A percentile compares a stretch with the other conserved stretches of the same genome.
These are phyloP conservation scores for Novymonas esmeraldas DNA, from an alignment of 208 protist genomes.

Conservation along the genomic window DNA sequence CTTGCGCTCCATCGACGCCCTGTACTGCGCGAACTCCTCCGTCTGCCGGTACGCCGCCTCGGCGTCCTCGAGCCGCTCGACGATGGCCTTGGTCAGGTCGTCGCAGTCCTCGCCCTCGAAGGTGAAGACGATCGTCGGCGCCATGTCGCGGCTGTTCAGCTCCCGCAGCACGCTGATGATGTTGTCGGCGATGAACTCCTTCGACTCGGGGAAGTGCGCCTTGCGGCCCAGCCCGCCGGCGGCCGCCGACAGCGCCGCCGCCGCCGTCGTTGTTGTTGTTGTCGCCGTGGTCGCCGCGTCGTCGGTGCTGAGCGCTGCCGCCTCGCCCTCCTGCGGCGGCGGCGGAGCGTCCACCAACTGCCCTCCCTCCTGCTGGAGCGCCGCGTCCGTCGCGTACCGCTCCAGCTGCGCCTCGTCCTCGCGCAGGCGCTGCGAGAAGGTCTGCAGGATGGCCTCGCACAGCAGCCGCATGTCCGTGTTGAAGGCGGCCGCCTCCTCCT, in stretches of 20 bases:
- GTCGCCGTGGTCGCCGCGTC: neutral
- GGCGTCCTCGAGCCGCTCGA: slow-evolving; percentile 76
- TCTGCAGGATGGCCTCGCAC: slow-evolving; percentile 57
- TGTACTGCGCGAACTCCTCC: slow-evolving; percentile 88
- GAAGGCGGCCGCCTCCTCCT: slow-evolving; percentile 50
- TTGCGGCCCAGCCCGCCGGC: neutral
- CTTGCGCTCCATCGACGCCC: slow-evolving; percentile 61
- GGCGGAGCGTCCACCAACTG: neutral
- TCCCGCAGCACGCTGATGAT: slow-evolving; percentile 91
- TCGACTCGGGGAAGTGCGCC: slow-evolving; percentile 74
- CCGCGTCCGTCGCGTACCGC: slow-evolving; percentile 51
- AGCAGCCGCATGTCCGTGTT: slow-evolving; percentile 50
- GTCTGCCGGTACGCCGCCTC: slow-evolving; percentile 82
- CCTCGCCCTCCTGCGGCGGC: neutral
- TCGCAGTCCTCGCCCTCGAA: slow-evolving; percentile 91
- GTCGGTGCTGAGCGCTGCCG: neutral
- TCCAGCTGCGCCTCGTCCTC: slow-evolving; percentile 74
- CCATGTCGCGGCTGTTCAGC: slow-evolving; percentile 85
- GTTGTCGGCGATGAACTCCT: slow-evolving; percentile 81
- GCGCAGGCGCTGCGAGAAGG: slow-evolving; percentile 77
- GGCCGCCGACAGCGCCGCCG: no score
- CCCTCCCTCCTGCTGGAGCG: slow-evolving; percentile 36
- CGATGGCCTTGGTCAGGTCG: slow-evolving; percentile 81
- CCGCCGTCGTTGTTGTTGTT: slow-evolving; percentile 3
- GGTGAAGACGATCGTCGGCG: slow-evolving; percentile 91